Evolutionary conservation across 192 early-diverging fungal species (phyloP).

Genomic region (Dimargaris verticillata): DNA sequence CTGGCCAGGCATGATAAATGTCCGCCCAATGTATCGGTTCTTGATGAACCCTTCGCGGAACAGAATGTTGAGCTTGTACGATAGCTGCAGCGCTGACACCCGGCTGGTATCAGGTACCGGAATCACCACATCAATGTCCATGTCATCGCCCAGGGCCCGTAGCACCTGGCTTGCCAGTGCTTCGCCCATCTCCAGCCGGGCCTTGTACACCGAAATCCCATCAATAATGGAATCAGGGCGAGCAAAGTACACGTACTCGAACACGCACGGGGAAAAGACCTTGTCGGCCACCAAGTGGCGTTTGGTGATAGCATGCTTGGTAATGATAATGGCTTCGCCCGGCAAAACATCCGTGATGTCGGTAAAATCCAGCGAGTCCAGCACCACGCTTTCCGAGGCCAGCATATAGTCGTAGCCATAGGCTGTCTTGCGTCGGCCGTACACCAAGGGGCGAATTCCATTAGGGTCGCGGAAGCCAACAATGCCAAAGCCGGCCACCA

Average conservation of each 20-base stretch:
- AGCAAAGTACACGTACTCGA: slow-evolving; percentile 99
- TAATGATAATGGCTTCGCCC: slow-evolving; percentile 89
- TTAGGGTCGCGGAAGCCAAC: slow-evolving; percentile 90
- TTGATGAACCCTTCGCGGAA: slow-evolving; percentile 99
- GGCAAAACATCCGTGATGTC: slow-evolving; percentile 83
- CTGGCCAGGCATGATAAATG: slow-evolving; percentile 99
- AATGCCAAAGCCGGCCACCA: slow-evolving; percentile 96
- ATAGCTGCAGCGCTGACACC: slow-evolving; percentile 82
- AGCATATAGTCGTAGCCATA: slow-evolving; percentile 93
- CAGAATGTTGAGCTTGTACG: slow-evolving; percentile 69
- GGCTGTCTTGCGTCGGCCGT: slow-evolving; percentile 56
- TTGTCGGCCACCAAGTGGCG: slow-evolving; percentile 38
- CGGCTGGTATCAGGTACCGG: slow-evolving; percentile 97
- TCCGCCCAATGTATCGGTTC: slow-evolving; percentile 96
- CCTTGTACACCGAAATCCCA: slow-evolving; percentile 95
- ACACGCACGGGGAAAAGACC: slow-evolving; percentile 88
- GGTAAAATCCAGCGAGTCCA: slow-evolving; percentile 78
- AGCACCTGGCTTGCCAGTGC: slow-evolving; percentile 75
- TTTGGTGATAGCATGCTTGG: slow-evolving; percentile 50
- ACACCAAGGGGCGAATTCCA: slow-evolving; percentile 90
- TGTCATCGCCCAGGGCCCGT: slow-evolving; percentile 47
- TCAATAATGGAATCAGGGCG: slow-evolving; percentile 97
- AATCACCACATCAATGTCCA: slow-evolving; percentile 97
- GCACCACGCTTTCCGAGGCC: slow-evolving; percentile 89
- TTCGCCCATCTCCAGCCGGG: slow-evolving; percentile 94